phyloP scores from a whole-genome alignment of 768 basidiomycete genomes.

The Suillus luteus region DNA sequence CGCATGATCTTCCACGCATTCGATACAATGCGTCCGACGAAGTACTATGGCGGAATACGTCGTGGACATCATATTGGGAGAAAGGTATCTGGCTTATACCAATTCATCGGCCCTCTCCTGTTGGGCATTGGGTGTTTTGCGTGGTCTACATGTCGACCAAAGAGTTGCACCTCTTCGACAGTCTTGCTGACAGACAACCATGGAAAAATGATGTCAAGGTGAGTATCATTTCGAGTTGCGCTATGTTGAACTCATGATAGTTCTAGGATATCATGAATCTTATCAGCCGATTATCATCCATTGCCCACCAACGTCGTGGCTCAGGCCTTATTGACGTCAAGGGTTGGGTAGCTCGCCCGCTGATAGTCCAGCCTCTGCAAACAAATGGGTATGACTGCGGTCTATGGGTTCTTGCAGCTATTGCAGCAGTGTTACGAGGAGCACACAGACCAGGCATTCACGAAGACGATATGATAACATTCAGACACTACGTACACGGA shows the following conservation, averaged over 20 bases:
- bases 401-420: constrained; percentile 7
- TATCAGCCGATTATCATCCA: background rate
- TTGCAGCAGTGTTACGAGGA: background rate
- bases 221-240: background rate
- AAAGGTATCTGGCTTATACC: constrained; percentile 39
- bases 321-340: constrained; percentile 5
- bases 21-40: too few relatives aligned
- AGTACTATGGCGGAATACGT: too few relatives aligned
- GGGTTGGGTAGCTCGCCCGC: constrained; percentile 11
- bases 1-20: constrained; percentile 12
- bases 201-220: constrained; percentile 14
- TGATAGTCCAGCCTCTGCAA: background rate
- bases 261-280: constrained; percentile 12
- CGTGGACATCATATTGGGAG: constrained; percentile 28
- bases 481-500: constrained; percentile 12
- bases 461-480: constrained; percentile 16
- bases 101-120: constrained; percentile 29
- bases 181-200: constrained; percentile 3
- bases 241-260: background rate
- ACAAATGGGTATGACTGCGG: constrained; percentile 8
- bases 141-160: constrained; percentile 4
- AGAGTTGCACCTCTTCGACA: constrained; percentile 17
- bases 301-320: constrained; percentile 2
- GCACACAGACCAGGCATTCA: constrained; percentile 11
- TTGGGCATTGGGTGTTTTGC: constrained; percentile 38